Conservation (phyloP, 1,284 basidiomycete genomes). For the Papiliotrema nemorosa region DNA sequence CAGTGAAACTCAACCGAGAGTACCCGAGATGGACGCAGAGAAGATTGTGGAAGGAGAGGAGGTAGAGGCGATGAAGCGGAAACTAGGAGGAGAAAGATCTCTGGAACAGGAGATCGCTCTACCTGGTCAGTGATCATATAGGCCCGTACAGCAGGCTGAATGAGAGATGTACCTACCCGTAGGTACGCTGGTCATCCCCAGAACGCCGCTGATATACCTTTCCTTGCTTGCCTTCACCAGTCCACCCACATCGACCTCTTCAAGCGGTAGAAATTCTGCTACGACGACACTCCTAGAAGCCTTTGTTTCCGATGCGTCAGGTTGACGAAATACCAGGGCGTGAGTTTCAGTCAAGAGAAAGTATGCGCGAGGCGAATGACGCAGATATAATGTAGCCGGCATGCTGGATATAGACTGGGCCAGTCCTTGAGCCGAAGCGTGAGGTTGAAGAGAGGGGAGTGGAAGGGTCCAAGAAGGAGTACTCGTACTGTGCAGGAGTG, state of each 20-base stretch:
- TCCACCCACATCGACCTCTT: constrained; percentile 64
- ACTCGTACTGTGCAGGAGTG: too few relatives aligned
- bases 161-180: constrained; percentile 37
- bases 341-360: constrained; percentile 43
- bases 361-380: constrained; percentile 43
- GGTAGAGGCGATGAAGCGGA: constrained; percentile 32
- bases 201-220: constrained; percentile 70
- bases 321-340: constrained; percentile 47
- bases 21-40: constrained; percentile 47
- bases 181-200: constrained; percentile 58
- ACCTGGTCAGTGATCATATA: neutral
- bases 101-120: constrained; percentile 43
- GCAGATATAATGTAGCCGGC: constrained; percentile 45
- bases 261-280: constrained; percentile 74
- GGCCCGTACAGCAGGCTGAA: neutral
- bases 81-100: constrained; percentile 48
- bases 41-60: constrained; percentile 35
- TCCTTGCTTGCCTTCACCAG: constrained; percentile 61
- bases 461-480: too few relatives aligned
- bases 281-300: constrained; percentile 51
- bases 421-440: too few relatives aligned
- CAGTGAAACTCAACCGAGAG: constrained; percentile 52
- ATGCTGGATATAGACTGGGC: constrained; percentile 18
- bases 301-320: constrained; percentile 33
- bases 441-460: too few relatives aligned